A percentile compares a stretch with the other conserved stretches of the same genome.
Evolutionary conservation across 1,284 basidiomycete genomes (phyloP).

Genomic region (Macrocystidia cucumis): DNA sequence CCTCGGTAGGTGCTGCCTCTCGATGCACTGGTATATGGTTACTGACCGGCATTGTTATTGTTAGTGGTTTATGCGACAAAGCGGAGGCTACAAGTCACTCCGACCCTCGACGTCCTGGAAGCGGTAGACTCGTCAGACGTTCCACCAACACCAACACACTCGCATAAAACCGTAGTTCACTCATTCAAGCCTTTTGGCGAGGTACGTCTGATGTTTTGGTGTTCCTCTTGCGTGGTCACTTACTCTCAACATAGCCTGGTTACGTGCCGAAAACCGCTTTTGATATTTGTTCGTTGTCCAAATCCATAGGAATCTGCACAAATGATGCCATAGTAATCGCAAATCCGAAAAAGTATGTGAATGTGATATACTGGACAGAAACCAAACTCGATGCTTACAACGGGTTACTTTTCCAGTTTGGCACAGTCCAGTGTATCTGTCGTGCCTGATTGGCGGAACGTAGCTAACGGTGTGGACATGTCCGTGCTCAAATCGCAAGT

Average conservation of each 20-base stretch:
- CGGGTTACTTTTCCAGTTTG: slow-evolving; percentile 20
- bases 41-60: neutral
- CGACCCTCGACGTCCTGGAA: slow-evolving; percentile 35
- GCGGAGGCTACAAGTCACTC: slow-evolving; percentile 45
- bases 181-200: slow-evolving; percentile 57
- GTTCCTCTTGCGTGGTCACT: slow-evolving; percentile 5
- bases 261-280: slow-evolving; percentile 63
- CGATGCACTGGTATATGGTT: neutral
- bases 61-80: slow-evolving; percentile 65
- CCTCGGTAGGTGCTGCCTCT: slow-evolving; percentile 32
- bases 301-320: slow-evolving; percentile 57
- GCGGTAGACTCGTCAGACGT: slow-evolving; percentile 39
- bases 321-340: slow-evolving; percentile 56
- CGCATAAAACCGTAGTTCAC: slow-evolving; percentile 14
- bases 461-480: slow-evolving; percentile 33
- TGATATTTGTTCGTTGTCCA: slow-evolving; percentile 48
- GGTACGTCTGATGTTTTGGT: slow-evolving; percentile 34
- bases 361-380: neutral
- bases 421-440: slow-evolving; percentile 32
- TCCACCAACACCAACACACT: slow-evolving; percentile 24
- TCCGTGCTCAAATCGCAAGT: slow-evolving; percentile 50
- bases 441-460: slow-evolving; percentile 54
- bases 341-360: slow-evolving; percentile 56
- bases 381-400: slow-evolving; percentile 1
- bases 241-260: slow-evolving; percentile 35